A percentile compares a stretch with the other conserved stretches of the same genome.
Evolutionary conservation across 2,329 filamentous ascomycete genomes (phyloP).

Genomic region (Aureobasidium uvarum): DNA sequence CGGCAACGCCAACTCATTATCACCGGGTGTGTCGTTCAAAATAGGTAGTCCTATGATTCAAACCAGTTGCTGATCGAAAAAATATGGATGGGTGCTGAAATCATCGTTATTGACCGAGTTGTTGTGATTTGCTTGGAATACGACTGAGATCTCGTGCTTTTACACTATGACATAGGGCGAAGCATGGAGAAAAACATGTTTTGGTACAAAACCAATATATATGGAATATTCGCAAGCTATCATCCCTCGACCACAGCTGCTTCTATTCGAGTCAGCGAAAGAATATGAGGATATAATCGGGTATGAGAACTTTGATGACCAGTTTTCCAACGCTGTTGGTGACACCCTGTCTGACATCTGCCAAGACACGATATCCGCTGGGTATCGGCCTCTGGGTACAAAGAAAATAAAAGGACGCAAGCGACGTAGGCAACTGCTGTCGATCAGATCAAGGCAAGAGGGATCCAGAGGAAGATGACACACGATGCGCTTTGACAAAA

Average conservation of each 20-base stretch:
- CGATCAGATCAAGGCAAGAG: too few species aligned
- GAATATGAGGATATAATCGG: background rate
- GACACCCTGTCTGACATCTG: background rate
- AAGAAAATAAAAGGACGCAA: background rate
- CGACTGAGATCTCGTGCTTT: background rate
- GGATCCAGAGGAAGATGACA: too few species aligned
- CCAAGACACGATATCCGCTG: background rate
- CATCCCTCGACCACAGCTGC: fast-evolving
- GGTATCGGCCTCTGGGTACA: background rate
- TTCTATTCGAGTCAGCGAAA: too few species aligned
- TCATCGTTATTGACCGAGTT: background rate
- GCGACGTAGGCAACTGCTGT: too few species aligned
- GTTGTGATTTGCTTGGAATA: too few species aligned
- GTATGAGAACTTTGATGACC: background rate
- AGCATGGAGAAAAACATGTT: background rate
- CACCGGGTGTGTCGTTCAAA: background rate
- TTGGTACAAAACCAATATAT: too few species aligned
- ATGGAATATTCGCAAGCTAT: fast-evolving
- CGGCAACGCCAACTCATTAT: background rate
- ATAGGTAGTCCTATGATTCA: background rate
- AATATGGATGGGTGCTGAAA: background rate
- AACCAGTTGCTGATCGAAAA: background rate
- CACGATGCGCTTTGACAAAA: background rate
- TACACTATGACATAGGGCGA: fast-evolving
- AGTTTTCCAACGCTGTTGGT: background rate